Evolutionary conservation across 306 rosid species (phyloP), one percentile per base, ranked within the genome.

Genomic region (Lotus japonicus): DNA sequence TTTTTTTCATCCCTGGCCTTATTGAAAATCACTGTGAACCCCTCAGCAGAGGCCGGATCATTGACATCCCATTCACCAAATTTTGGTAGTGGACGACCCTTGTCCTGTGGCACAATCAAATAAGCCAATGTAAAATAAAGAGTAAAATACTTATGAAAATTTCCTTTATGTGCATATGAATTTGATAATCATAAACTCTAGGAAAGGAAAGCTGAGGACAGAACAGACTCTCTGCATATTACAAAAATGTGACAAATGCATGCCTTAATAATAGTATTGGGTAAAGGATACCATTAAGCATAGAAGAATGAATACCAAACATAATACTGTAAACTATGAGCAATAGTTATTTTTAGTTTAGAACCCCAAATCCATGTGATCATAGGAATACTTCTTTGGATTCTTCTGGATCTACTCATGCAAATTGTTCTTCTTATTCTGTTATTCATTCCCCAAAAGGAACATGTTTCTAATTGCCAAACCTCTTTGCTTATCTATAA

Each of bases 21-120:
- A 77, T 94, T 90, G 72, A 94, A 94, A 64, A 94, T 94, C 85
- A 94, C 97, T 50, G 99, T 94, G 80, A 94, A 94, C 50, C 97
- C 99, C 84, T 94, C 99, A 45, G 99, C 97, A 8, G 99, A 94
- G 81, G 99, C 86, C 63, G 99, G 99, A 85, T 94, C 97, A 69
- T 94, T 94, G 71, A 88, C 99, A 74, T 94, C 97, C 99, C 99
- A 94, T 81, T 90, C 99, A 70, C 99, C 99, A 68, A 94, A 94
- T 79, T 94, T 94, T 39, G 99, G 99, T 9, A 94, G 89, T 48
- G 99, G 97, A 68, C 66, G 91, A 62, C 99, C 99, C 84, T 94
- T 94, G 31, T 88, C 99, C 96, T 94, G 88, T 48, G 70, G 19
- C 51, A 72, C 48, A 72, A 56, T 42, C 73, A 72, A 19, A 75